A percentile compares a stretch with the other conserved stretches of the same genome.
Conservation (phyloP, 495 filamentous ascomycete genomes). For the Penicillium coprophilum region DNA sequence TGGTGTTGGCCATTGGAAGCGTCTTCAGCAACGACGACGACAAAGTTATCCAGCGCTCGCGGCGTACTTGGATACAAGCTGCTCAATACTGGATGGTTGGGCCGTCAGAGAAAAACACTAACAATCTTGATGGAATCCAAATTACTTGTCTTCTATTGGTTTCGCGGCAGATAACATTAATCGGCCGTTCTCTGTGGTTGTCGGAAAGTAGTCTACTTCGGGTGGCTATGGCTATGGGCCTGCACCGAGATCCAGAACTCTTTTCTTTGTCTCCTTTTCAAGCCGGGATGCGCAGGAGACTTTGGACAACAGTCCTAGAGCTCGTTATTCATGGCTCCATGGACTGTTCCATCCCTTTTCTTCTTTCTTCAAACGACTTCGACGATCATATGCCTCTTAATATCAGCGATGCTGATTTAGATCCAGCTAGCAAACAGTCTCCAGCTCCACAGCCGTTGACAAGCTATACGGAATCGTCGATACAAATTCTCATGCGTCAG, state of each 20-base stretch:
- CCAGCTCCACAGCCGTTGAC: neutral
- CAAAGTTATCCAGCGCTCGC: neutral
- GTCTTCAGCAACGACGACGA: neutral
- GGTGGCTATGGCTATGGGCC: constrained; percentile 8
- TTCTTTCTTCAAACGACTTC: neutral
- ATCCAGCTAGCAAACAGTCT: neutral
- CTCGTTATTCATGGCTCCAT: neutral
- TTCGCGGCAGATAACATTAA: constrained; percentile 6
- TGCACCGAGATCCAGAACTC: constrained; percentile 1
- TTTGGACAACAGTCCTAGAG: constrained; percentile 1
- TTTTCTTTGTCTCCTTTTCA: neutral
- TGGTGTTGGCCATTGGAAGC: constrained; percentile 27
- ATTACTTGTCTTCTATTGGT: constrained; percentile 8
- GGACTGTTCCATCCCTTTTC: neutral
- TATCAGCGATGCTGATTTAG: neutral
- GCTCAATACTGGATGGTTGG: constrained; percentile 9
- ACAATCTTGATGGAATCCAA: constrained; percentile 10
- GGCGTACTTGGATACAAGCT: constrained; percentile 6
- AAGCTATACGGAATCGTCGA: constrained; percentile 1
- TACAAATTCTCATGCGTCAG: neutral
- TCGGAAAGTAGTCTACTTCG: constrained; percentile 6
- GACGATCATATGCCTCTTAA: neutral
- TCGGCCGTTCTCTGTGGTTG: constrained; percentile 2
- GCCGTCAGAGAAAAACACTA: constrained; percentile 5
- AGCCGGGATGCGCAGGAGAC: neutral